These are phyloP conservation scores for Syzygium aqueum DNA, from an alignment of 345 rosid genomes.

Conservation along the genomic window DNA sequence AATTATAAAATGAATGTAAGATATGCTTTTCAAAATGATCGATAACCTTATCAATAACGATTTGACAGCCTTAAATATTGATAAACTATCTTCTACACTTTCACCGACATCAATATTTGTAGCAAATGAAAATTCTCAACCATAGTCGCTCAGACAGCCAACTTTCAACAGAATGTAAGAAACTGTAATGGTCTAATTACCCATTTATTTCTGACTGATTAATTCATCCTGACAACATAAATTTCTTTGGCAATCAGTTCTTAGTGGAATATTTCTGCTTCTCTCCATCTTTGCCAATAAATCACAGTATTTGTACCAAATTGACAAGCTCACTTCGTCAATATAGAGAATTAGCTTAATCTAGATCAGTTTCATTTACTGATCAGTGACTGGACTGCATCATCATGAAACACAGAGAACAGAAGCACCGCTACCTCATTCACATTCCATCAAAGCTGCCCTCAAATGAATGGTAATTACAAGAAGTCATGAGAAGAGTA, in stretches of 20 bases:
- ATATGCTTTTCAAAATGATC: background rate
- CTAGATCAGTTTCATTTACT: background rate
- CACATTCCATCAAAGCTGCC: background rate
- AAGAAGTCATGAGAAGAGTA: background rate
- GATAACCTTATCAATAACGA: background rate
- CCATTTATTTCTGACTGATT: background rate
- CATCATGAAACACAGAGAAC: background rate
- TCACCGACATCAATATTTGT: background rate
- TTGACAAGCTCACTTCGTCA: background rate
- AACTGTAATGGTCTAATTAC: background rate
- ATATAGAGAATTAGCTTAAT: background rate
- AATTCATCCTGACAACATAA: background rate
- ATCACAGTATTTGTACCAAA: background rate
- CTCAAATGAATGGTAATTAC: background rate
- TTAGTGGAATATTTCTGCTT: background rate
- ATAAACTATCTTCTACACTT: background rate
- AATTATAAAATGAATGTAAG: background rate
- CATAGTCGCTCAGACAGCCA: background rate
- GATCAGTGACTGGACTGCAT: background rate
- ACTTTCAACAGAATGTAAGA: background rate
- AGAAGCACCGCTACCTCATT: background rate
- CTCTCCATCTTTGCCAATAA: background rate
- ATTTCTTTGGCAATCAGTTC: background rate
- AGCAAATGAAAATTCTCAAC: background rate
- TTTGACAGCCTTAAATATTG: background rate